Percentiles rank a stretch among this genome's conserved stretches.
These are phyloP conservation scores for Komagataea norvegica DNA, from an alignment of 1,139 yeast species.

Conservation along the genomic window DNA sequence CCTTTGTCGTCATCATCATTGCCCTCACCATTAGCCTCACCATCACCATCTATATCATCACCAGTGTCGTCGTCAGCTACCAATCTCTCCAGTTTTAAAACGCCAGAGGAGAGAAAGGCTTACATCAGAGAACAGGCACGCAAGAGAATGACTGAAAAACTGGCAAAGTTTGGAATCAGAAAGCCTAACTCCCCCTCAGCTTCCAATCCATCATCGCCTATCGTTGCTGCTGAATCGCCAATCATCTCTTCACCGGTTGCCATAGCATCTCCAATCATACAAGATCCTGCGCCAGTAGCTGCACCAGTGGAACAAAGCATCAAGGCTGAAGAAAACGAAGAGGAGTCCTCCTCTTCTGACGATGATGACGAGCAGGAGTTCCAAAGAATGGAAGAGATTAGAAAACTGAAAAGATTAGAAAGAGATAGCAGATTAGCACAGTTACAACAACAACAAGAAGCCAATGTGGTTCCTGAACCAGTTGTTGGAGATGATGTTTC, in stretches of 20 bases:
- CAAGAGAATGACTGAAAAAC: conserved; percentile 80
- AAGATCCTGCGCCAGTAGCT: conserved; percentile 4
- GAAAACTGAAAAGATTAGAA: conserved; percentile 21
- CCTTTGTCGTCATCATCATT: conserved; percentile 14
- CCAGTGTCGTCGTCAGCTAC: conserved; percentile 3
- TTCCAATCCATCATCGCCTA: conserved; percentile 22
- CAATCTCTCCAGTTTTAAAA: conserved; percentile 27
- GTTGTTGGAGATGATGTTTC: too few species aligned
- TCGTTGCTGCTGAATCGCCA: too few species aligned
- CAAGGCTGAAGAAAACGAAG: not conserved
- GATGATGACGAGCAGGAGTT: conserved; percentile 25
- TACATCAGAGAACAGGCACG: conserved; percentile 89
- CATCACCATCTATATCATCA: conserved; percentile 1
- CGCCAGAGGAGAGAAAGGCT: conserved; percentile 70
- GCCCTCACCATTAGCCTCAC: conserved; percentile 12
- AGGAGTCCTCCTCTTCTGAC: conserved; percentile 17
- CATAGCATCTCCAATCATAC: too few species aligned
- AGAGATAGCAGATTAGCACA: conserved; percentile 19
- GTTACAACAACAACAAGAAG: not conserved
- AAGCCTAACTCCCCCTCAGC: conserved; percentile 18
- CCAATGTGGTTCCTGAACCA: too few species aligned
- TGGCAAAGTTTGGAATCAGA: conserved; percentile 75
- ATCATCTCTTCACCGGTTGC: too few species aligned
- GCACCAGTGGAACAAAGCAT: not conserved
- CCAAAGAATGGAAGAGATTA: conserved; percentile 25